A percentile compares a stretch with the other conserved stretches of the same genome.
These are phyloP conservation scores for Brassica nigra DNA, from an alignment of 345 rosid genomes.

Conservation along the genomic window DNA sequence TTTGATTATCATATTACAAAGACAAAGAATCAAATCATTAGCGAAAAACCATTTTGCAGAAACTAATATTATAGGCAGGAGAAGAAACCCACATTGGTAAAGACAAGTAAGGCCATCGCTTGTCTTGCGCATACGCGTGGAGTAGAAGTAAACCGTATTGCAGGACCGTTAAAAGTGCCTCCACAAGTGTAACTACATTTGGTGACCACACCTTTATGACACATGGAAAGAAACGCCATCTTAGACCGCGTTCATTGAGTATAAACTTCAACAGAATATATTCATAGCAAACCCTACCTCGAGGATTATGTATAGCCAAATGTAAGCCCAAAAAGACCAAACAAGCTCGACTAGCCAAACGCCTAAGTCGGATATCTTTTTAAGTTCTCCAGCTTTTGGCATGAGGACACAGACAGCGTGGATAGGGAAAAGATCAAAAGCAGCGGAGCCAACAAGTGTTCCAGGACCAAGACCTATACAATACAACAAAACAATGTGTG, in stretches of 20 bases:
- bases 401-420: constrained; percentile 95
- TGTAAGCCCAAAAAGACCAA: constrained; percentile 98
- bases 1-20: constrained; percentile 35
- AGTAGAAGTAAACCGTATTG: constrained; percentile 70
- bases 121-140: constrained; percentile 94
- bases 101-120: constrained; percentile 89
- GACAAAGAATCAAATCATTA: constrained; percentile 21
- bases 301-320: constrained; percentile 90
- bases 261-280: constrained; percentile 18
- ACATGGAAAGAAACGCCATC: constrained; percentile 12
- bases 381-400: constrained; percentile 93
- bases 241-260: not conserved
- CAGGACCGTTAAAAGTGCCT: constrained; percentile 82
- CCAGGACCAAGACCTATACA: constrained; percentile 87
- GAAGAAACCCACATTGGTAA: constrained; percentile 69
- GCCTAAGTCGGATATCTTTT: constrained; percentile 92
- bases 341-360: constrained; percentile 95
- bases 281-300: constrained; percentile 53
- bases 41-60: not conserved
- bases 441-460: constrained; percentile 98
- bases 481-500: constrained; percentile 5
- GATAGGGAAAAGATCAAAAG: constrained; percentile 95
- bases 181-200: constrained; percentile 76
- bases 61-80: constrained; percentile 1
- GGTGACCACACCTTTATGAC: constrained; percentile 86